Base-by-base conservation (phyloP, 179 eudicot genomes). In the Beta corolliflora region DNA sequence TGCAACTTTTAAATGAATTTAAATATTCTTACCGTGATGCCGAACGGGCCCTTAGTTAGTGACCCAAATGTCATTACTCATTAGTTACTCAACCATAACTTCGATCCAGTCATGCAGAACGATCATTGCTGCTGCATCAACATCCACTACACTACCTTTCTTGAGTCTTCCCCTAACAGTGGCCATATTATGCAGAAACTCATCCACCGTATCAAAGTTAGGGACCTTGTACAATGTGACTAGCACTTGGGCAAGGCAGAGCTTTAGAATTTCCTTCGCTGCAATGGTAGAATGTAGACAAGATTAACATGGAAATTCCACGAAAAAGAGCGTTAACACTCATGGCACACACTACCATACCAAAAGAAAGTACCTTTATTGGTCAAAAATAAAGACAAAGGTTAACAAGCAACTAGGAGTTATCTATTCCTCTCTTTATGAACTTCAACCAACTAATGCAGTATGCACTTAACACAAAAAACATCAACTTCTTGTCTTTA, bases 61-160 rank as follows among this genome's bases (percentile, higher is more conserved):
- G 46, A 78, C 29, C 44, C 1, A 11, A 79, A 13, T 31, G 36
- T 31, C 36, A 31, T 31, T 31, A 31, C 15, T 25, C 25, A 58
- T 48, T 48, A 25, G 8, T 15, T 65, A 81, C 53, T 71, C 44
- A 23, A 73, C 61, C 77, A 75, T 87, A 96, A 98, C 98, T 84
- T 91, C 97, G 79, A 94, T 96, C 99, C 99, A 96, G 79, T 96
- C 99, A 73, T 85, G 94, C 86, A 96, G 83, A 60, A 94, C 90
- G 15, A 96, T 92, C 85, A 94, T 94, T 73, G 98, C 99, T 84
- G 97, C 89, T 71, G 98, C 92, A 75, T 89, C 93, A 66, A 88
- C 87, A 83, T 94, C 99, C 68, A 92, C 89, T 64, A 91, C 71
- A 52, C 99, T 98, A 14, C 97, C 99, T 81, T 96, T 96, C 82